phyloP scores from a whole-genome alignment of 2,329 filamentous ascomycete genomes.

The Arthrobotrys musiformis region DNA sequence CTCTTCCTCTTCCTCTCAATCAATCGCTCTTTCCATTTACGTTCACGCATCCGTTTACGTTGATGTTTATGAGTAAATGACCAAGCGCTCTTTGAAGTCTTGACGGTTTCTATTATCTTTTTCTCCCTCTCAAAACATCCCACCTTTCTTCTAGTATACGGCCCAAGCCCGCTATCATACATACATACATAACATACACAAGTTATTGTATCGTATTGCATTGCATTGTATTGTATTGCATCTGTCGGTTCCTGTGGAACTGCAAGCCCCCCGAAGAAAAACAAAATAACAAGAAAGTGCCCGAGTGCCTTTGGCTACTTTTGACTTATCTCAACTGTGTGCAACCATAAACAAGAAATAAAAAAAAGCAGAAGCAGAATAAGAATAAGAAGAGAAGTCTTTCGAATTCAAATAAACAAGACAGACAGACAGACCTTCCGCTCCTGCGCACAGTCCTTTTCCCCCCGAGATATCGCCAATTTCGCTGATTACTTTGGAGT shows the following conservation, averaged over 20 bases:
- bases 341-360: conserved; percentile 47
- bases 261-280: background rate
- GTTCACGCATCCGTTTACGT: background rate
- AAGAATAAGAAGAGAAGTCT: background rate
- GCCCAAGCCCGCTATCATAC: background rate
- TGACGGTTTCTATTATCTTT: conserved; percentile 20
- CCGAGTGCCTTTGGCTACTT: background rate
- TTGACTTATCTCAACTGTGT: conserved; percentile 14
- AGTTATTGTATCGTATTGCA: no score
- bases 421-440: no score
- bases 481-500: conserved; percentile 8
- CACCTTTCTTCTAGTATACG: no score
- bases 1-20: background rate
- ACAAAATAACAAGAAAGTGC: background rate
- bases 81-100: conserved; percentile 53
- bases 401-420: conserved; percentile 21
- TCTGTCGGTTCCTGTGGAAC: conserved; percentile 35
- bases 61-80: conserved; percentile 45
- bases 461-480: conserved; percentile 14
- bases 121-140: background rate
- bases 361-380: no score
- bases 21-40: conserved; percentile 37
- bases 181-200: no score
- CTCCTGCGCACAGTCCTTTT: conserved; percentile 4
- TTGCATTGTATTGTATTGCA: background rate